Evolutionary conservation across 306 rosid genomes (phyloP).

Genomic region (Vigna unguiculata): DNA sequence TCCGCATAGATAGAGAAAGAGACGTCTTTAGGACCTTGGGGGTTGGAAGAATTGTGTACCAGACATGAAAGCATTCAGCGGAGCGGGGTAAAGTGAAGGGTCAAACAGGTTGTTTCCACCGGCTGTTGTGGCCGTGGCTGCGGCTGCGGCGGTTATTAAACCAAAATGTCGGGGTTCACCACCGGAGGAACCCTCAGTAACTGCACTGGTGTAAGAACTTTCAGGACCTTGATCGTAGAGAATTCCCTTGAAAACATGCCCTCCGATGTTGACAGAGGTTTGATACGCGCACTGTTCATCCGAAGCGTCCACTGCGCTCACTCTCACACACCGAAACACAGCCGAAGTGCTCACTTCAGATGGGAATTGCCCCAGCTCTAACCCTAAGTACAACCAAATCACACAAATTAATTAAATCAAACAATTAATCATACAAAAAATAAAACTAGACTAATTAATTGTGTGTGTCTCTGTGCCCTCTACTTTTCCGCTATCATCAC

Average conservation of each 20-base stretch:
- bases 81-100: constrained; percentile 79
- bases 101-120: constrained; percentile 55
- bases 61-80: constrained; percentile 87
- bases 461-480: background rate
- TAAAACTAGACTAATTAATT: background rate
- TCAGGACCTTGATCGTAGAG: constrained; percentile 90
- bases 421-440: background rate
- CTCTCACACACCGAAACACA: constrained; percentile 84
- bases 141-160: constrained; percentile 52
- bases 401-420: background rate
- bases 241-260: constrained; percentile 92
- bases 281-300: constrained; percentile 93
- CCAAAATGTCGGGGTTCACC: constrained; percentile 58
- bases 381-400: constrained; percentile 65
- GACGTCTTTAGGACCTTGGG: constrained; percentile 68
- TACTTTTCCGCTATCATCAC: background rate
- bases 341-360: constrained; percentile 86
- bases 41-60: constrained; percentile 97
- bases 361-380: constrained; percentile 84
- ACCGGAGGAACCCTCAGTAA: constrained; percentile 64
- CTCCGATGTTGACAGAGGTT: constrained; percentile 93
- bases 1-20: constrained; percentile 15
- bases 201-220: constrained; percentile 51
- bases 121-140: constrained; percentile 25
- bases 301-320: constrained; percentile 79